Base-by-base conservation (phyloP, 2,329 filamentous ascomycete genomes). In the Metarhizium anisopliae region DNA sequence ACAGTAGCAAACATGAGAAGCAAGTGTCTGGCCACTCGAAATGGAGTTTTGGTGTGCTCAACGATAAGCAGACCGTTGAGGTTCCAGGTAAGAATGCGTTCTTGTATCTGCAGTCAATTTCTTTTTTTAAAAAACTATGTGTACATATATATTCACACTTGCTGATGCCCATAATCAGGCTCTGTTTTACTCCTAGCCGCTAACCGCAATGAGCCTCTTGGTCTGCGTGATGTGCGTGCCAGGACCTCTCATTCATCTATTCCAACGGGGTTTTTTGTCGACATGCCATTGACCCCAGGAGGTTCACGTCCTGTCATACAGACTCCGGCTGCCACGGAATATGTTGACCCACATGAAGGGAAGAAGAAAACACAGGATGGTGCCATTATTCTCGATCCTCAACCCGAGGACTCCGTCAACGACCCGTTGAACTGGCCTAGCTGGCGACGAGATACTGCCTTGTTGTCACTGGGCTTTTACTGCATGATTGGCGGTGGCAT, bases 401-500 rank as follows among this genome's bases (percentile, higher is more conserved):
- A 97, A 67, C 93, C 93, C 0, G 91, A 96, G 58, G 91, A 96
- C 53, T 91, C 89, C 0, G 76, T 80, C 53, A 96, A 97, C 61
- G 93, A 97, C 64, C 93, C 93, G 1, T 74, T 97, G 56, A 97
- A 97, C 68, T 97, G 93, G 93, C 85, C 89, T 0, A 74, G 79
- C 6, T 90, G 89, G 85, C 82, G 90, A 45, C 80, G 93, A 69
- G 90, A 97, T 69, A 70, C 79, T 29, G 90, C 93, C 0, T 72
- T 97, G 59, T 64, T 95, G 0, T 93, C 87, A 0, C 76, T 97
- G 4, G 93, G 93, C 1, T 86, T 96, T 64, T 96, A 95, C 71
- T 96, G 91, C 70, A 88, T 96, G 84, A 72, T 96, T 18, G 93
- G 93, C 55, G 93, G 93, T 45, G 93, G 93, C 47, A 95, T 95